A percentile compares a stretch with the other conserved stretches of the same genome.
These are phyloP conservation scores for Flaveria linearis DNA, from an alignment of 129 eudicot genomes.

Conservation along the genomic window DNA sequence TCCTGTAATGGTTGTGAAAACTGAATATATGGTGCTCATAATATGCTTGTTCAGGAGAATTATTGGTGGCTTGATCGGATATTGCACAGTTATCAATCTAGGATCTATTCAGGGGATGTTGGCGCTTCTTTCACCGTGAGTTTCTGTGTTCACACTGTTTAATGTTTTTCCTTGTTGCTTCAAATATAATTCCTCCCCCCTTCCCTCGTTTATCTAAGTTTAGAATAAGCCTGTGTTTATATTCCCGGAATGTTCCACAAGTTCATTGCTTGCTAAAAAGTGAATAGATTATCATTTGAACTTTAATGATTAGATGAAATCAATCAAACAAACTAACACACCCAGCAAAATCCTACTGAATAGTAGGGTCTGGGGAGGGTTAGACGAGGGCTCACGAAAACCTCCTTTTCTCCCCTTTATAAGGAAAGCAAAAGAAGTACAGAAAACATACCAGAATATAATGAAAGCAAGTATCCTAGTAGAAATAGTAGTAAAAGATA, in stretches of 20 bases:
- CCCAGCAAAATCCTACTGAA: too few relatives aligned
- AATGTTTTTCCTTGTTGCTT: background rate
- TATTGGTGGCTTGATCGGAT: conserved; percentile 85
- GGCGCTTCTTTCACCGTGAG: conserved; percentile 74
- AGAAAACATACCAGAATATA: too few relatives aligned
- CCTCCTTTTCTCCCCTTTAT: too few relatives aligned
- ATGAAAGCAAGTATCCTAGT: too few relatives aligned
- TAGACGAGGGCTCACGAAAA: too few relatives aligned
- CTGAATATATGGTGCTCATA: conserved; percentile 21
- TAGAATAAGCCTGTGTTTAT: background rate
- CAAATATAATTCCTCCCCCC: background rate
- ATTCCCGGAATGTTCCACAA: background rate
- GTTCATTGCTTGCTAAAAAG: background rate
- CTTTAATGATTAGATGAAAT: background rate
- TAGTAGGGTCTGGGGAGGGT: too few relatives aligned
- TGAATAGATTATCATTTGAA: background rate
- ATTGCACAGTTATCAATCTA: conserved; percentile 81
- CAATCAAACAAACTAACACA: too few relatives aligned
- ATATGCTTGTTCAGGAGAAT: conserved; percentile 65
- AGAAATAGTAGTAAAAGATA: too few relatives aligned
- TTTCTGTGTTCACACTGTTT: background rate
- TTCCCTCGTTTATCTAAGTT: background rate
- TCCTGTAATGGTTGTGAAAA: background rate
- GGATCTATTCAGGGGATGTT: conserved; percentile 83
- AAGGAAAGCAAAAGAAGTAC: too few relatives aligned